Percentiles rank a stretch among this genome's conserved stretches.
Evolutionary conservation across 495 filamentous ascomycete genomes (phyloP).

Genomic region (Aspergillus affinis): DNA sequence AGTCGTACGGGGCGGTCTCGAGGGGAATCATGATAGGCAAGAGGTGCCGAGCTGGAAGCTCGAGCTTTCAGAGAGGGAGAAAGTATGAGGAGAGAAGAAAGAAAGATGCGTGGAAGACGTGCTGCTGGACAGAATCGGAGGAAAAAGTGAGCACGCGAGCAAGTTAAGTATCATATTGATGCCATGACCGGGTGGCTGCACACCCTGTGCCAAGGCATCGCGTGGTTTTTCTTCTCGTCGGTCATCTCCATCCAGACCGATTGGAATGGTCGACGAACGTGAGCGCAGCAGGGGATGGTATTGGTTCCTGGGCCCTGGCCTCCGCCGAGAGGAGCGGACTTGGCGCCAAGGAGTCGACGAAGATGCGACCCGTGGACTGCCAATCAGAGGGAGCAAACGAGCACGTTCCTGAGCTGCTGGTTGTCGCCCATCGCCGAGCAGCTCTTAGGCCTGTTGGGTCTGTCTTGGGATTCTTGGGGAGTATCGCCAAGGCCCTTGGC

Average conservation of each 20-base stretch:
- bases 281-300: constrained; percentile 10
- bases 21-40: constrained; percentile 23
- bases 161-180: background rate
- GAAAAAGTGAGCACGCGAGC: background rate
- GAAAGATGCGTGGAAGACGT: background rate
- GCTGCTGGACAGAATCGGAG: background rate
- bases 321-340: constrained; percentile 21
- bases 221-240: background rate
- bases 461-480: background rate
- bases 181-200: background rate
- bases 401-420: background rate
- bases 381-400: background rate
- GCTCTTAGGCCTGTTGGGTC: background rate
- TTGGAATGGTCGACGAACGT: constrained; percentile 15
- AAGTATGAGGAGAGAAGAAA: background rate
- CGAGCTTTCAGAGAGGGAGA: background rate
- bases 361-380: background rate
- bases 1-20: constrained; percentile 44
- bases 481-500: background rate
- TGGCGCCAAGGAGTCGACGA: constrained; percentile 13
- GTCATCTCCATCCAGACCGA: background rate
- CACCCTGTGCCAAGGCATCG: constrained; percentile 2
- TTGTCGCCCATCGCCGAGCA: background rate
- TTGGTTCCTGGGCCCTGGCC: constrained; percentile 9
- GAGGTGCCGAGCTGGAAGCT: constrained; percentile 1